Evolutionary conservation across 2,329 filamentous ascomycete species (phyloP).

Genomic region (Davidsoniella neocaledoniae): DNA sequence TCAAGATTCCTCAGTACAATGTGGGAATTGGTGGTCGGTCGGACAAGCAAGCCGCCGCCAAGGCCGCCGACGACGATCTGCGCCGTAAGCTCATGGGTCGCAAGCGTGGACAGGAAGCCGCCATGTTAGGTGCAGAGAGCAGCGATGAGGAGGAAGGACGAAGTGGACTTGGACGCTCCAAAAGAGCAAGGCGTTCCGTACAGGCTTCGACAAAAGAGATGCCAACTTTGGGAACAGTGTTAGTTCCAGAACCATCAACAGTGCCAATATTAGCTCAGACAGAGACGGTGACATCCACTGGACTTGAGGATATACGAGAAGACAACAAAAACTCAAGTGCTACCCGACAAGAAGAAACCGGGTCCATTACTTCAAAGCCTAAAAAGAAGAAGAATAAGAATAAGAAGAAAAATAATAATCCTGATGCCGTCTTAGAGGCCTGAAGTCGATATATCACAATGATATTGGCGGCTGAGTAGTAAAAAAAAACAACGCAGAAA

Average conservation of each 20-base stretch:
- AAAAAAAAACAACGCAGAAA: too few species aligned
- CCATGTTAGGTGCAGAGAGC: conserved; percentile 5
- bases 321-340: background rate
- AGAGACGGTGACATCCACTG: background rate
- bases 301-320: background rate
- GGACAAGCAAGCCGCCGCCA: background rate
- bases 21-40: conserved; percentile 8
- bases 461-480: too few species aligned
- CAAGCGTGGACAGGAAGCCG: background rate
- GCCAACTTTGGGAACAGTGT: too few species aligned
- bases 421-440: background rate
- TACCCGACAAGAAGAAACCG: too few species aligned
- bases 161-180: conserved; percentile 7
- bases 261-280: background rate
- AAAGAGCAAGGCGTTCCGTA: conserved; percentile 1
- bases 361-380: too few species aligned
- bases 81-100: conserved; percentile 11
- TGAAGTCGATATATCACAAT: too few species aligned
- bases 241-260: too few species aligned
- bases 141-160: conserved; percentile 11
- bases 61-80: conserved; percentile 10
- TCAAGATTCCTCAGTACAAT: conserved; percentile 9
- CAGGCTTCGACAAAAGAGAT: background rate
- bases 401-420: conserved; percentile 9
- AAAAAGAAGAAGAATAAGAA: conserved; percentile 7